phyloP scores from a whole-genome alignment of 1,139 yeast genomes.

The Taphrina sp. region DNA sequence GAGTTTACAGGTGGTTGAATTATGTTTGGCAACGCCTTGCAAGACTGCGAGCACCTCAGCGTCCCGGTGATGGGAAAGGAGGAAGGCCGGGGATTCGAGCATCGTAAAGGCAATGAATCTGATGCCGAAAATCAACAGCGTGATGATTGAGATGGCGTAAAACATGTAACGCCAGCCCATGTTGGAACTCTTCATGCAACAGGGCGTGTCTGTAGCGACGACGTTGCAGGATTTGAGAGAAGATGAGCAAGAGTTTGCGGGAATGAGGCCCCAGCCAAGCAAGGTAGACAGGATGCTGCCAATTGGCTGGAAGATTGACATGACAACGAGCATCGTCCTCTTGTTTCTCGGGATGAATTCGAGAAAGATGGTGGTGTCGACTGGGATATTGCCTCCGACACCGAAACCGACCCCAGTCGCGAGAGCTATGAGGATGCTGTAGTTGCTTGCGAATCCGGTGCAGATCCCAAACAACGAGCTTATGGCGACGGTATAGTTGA shows the following conservation, averaged over 20 bases:
- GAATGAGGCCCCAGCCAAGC: constrained; percentile 53
- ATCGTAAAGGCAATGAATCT: constrained; percentile 10
- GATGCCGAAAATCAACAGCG: constrained; percentile 11
- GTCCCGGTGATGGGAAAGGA: constrained; percentile 6
- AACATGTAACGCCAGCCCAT: constrained; percentile 21
- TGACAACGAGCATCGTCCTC: constrained; percentile 56
- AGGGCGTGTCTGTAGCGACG: neutral
- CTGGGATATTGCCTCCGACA: constrained; percentile 56
- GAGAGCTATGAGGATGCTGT: constrained; percentile 42
- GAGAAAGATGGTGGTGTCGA: constrained; percentile 60
- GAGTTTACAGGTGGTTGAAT: neutral
- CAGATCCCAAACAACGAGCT: constrained; percentile 55
- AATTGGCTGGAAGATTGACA: constrained; percentile 64
- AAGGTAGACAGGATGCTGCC: constrained; percentile 59
- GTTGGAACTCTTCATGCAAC: constrained; percentile 3
- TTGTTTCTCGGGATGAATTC: constrained; percentile 57
- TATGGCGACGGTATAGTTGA: constrained; percentile 54
- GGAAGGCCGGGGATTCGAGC: constrained; percentile 19
- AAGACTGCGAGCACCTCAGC: constrained; percentile 3
- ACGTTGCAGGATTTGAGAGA: neutral
- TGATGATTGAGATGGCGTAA: constrained; percentile 9
- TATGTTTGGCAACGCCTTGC: constrained; percentile 1
- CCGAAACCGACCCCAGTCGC: constrained; percentile 52
- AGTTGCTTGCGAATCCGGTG: constrained; percentile 53
- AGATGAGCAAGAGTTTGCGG: constrained; percentile 1